These are phyloP conservation scores for Candida fluviatilis DNA, from an alignment of 805 yeast genomes.

Conservation along the genomic window DNA sequence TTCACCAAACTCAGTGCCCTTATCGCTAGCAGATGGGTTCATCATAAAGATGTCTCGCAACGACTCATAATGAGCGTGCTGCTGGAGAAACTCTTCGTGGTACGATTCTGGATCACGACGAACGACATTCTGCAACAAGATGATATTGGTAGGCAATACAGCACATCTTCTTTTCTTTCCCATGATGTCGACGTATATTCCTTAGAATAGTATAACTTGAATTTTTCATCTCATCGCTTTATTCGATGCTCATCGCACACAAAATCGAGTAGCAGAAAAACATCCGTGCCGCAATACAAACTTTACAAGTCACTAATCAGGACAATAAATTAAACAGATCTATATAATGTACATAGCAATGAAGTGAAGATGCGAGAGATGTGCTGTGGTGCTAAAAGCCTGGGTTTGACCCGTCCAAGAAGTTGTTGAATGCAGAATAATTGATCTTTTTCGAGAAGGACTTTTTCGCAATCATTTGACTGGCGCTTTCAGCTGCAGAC, in stretches of 20 bases:
- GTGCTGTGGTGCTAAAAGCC: background rate
- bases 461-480: slow-evolving; percentile 68
- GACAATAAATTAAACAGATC: no score
- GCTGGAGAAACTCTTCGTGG: slow-evolving; percentile 89
- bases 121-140: slow-evolving; percentile 85
- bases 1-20: slow-evolving; percentile 67
- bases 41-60: slow-evolving; percentile 79
- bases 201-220: slow-evolving; percentile 1
- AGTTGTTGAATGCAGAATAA: slow-evolving; percentile 70
- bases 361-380: slow-evolving; percentile 2
- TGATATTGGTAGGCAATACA: slow-evolving; percentile 85
- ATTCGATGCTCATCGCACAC: background rate
- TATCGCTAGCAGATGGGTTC: slow-evolving; percentile 56
- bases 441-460: slow-evolving; percentile 86
- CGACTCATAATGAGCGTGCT: slow-evolving; percentile 89
- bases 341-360: no score
- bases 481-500: slow-evolving; percentile 77
- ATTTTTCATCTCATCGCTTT: slow-evolving; percentile 8
- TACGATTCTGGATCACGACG: slow-evolving; percentile 93
- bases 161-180: slow-evolving; percentile 90
- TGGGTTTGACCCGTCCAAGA: slow-evolving; percentile 20
- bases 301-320: no score
- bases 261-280: background rate
- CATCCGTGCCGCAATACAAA: background rate
- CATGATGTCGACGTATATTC: slow-evolving; percentile 49